phyloP scores from a whole-genome alignment of 2,329 filamentous ascomycete genomes.

The Phyllosticta citribraziliensis region DNA sequence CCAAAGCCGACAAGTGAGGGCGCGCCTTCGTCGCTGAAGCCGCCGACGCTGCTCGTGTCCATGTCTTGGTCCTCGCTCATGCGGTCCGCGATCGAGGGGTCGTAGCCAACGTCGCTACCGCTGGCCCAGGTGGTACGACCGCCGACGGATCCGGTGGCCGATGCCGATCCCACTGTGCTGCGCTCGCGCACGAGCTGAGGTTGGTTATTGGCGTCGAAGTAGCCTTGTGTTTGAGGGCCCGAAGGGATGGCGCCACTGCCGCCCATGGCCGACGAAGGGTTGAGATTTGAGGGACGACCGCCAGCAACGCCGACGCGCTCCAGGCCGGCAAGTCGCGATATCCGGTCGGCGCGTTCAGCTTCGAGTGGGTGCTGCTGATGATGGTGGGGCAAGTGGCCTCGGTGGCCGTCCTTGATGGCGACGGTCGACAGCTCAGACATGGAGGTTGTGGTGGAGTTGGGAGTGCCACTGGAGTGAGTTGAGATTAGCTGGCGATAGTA shows the following conservation, averaged over 20 bases:
- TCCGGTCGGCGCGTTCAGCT: conserved; percentile 87
- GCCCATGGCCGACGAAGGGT: conserved; percentile 37
- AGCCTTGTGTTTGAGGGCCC: conserved; percentile 41
- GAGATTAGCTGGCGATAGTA: conserved; percentile 5
- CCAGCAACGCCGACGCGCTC: conserved; percentile 76
- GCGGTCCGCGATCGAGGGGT: conserved; percentile 50
- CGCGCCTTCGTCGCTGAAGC: conserved; percentile 79
- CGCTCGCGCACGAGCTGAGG: conserved; percentile 57
- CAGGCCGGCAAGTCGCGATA: conserved; percentile 86
- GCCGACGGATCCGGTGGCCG: conserved; percentile 70
- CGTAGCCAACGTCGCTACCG: conserved; percentile 45
- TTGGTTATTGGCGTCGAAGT: conserved; percentile 71
- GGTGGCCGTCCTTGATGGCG: conserved; percentile 92
- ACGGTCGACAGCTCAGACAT: conserved; percentile 87
- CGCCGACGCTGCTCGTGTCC: conserved; percentile 55
- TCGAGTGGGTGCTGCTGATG: conserved; percentile 66
- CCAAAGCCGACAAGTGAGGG: conserved; percentile 85
- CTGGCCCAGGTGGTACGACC: conserved; percentile 61
- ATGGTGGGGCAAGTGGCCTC: conserved; percentile 61
- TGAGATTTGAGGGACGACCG: conserved; percentile 33
- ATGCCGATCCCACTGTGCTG: conserved; percentile 85
- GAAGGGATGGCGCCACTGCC: conserved; percentile 29
- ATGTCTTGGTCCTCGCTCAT: conserved; percentile 57
- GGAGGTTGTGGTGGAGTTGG: conserved; percentile 84
- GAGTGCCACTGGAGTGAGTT: conserved; percentile 59